A percentile compares a stretch with the other conserved stretches of the same genome.
These are phyloP conservation scores for Sanghuangporus weigelae DNA, from an alignment of 1,284 basidiomycete genomes.

Conservation along the genomic window DNA sequence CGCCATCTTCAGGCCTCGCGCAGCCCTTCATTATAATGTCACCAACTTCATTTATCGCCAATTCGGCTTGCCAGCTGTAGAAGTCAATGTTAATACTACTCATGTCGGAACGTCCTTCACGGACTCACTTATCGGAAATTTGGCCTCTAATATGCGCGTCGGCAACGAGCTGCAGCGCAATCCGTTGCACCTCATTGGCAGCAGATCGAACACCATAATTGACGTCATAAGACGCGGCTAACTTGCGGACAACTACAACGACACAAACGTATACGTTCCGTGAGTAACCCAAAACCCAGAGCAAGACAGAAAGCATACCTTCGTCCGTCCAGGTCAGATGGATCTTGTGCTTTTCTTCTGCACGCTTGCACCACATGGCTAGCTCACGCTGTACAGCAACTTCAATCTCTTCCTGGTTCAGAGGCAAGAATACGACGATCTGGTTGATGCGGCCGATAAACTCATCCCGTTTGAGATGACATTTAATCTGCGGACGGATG, in stretches of 20 bases:
- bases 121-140: slow-evolving; percentile 4
- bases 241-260: slow-evolving; percentile 5
- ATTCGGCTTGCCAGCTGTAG: not conserved
- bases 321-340: slow-evolving; percentile 6
- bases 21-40: too few relatives aligned
- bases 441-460: slow-evolving; percentile 14
- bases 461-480: slow-evolving; percentile 7
- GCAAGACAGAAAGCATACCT: not conserved
- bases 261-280: not conserved
- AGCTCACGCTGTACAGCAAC: slow-evolving; percentile 5
- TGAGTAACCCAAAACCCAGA: not conserved
- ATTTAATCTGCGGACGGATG: slow-evolving; percentile 9
- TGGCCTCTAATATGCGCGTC: slow-evolving; percentile 11
- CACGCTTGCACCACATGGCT: slow-evolving; percentile 1
- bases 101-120: not conserved
- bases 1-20: too few relatives aligned
- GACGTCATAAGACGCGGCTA: slow-evolving; percentile 10
- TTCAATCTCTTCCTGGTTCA: slow-evolving; percentile 10
- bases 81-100: not conserved
- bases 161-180: slow-evolving; percentile 11
- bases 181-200: slow-evolving; percentile 10
- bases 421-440: slow-evolving; percentile 13
- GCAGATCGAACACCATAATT: slow-evolving; percentile 16
- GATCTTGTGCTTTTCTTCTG: slow-evolving; percentile 12
- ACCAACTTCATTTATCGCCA: not conserved